These are phyloP conservation scores for Lasiodiplodia sp. DNA, from an alignment of 2,329 filamentous ascomycete species.

Conservation along the genomic window DNA sequence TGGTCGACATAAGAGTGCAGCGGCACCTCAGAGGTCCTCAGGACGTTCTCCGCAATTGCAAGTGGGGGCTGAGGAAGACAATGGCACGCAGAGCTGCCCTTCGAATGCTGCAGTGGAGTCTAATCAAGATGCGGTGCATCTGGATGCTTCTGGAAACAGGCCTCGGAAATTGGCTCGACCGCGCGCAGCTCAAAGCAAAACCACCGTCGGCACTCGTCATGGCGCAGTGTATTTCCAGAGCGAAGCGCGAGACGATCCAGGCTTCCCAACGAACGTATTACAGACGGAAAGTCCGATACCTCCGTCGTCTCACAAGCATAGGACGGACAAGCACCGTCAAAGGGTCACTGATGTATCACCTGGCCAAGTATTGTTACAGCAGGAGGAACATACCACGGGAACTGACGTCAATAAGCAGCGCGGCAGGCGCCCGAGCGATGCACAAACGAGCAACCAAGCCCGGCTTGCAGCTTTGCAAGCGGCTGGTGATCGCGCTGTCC, in stretches of 20 bases:
- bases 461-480: neutral
- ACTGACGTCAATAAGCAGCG: conserved; percentile 7
- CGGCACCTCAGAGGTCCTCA: neutral
- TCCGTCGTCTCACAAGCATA: conserved; percentile 15
- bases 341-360: neutral
- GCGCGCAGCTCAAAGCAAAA: too few species aligned
- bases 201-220: neutral
- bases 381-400: neutral
- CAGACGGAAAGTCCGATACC: conserved; percentile 1
- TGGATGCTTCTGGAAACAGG: neutral
- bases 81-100: neutral
- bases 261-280: neutral
- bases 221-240: neutral
- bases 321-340: neutral
- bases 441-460: neutral
- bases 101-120: neutral
- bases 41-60: neutral
- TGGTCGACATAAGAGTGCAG: conserved; percentile 30
- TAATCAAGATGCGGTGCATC: neutral
- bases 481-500: neutral
- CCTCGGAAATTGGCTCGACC: neutral
- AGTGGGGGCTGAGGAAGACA: neutral
- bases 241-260: neutral
- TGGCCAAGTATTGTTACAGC: neutral
- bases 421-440: neutral